Conservation (phyloP, 2,329 filamentous ascomycete species). For the Chaetomiaceae sp. region DNA sequence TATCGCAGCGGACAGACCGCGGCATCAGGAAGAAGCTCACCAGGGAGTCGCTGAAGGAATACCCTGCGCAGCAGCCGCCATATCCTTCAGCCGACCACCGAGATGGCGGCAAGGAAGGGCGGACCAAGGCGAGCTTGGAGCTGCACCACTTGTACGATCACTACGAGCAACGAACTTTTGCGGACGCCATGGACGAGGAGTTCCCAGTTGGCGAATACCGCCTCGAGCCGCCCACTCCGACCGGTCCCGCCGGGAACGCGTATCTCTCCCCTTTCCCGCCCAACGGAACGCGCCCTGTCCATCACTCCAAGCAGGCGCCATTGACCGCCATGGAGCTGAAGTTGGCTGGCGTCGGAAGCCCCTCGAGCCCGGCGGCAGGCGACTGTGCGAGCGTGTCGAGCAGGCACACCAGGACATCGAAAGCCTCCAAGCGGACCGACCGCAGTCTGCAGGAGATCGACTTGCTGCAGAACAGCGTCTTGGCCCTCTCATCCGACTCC, state of each 20-base stretch:
- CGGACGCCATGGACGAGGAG: constrained; percentile 35
- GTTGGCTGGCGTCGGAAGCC: constrained; percentile 26
- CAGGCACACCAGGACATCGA: constrained; percentile 51
- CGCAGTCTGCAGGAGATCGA: constrained; percentile 48
- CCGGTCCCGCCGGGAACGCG: constrained; percentile 11
- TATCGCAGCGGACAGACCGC: constrained; percentile 26
- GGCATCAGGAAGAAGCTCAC: constrained; percentile 35
- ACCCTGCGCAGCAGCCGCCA: not conserved
- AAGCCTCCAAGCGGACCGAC: constrained; percentile 46
- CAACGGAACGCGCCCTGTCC: constrained; percentile 1
- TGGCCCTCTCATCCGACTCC: constrained; percentile 55
- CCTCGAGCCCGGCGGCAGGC: constrained; percentile 33
- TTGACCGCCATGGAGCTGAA: constrained; percentile 27
- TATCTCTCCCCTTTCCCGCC: constrained; percentile 20
- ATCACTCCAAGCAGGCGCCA: constrained; percentile 14
- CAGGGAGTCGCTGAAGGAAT: constrained; percentile 33
- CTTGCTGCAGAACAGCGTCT: constrained; percentile 50
- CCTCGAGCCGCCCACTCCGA: constrained; percentile 12
- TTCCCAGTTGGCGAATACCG: constrained; percentile 13
- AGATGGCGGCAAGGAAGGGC: constrained; percentile 1
- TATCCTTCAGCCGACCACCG: not conserved
- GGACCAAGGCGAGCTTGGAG: constrained; percentile 33
- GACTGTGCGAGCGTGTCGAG: constrained; percentile 52
- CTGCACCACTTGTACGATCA: constrained; percentile 53
- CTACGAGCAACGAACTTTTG: constrained; percentile 54